Evolutionary conservation across 2,329 filamentous ascomycete species (phyloP).

Genomic region (Fusarium acutatum): DNA sequence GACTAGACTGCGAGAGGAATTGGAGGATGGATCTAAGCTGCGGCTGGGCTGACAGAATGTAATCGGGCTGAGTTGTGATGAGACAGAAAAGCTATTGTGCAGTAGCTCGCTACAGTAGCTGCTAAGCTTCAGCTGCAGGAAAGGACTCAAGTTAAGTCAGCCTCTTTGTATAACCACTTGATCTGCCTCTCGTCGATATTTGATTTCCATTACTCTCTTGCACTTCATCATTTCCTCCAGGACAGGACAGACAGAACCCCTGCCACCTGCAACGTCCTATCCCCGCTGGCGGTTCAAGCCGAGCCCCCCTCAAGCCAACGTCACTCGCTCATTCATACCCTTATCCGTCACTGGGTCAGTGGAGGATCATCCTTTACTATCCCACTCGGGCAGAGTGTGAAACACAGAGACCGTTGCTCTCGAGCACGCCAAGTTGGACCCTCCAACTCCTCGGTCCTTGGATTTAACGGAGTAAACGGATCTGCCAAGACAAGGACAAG

Average conservation of each 20-base stretch:
- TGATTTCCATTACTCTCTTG: conserved; percentile 6
- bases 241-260: not conserved
- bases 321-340: conserved; percentile 22
- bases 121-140: not conserved
- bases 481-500: conserved; percentile 14
- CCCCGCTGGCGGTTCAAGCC: conserved; percentile 23
- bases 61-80: conserved; percentile 21
- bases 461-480: conserved; percentile 7
- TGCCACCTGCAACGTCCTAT: not conserved
- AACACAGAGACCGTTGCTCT: conserved; percentile 22
- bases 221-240: conserved; percentile 3
- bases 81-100: not conserved
- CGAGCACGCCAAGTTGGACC: conserved; percentile 3
- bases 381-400: conserved; percentile 19
- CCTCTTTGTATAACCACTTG: conserved; percentile 3
- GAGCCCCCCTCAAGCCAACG: conserved; percentile 28
- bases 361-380: conserved; percentile 19
- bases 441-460: conserved; percentile 14
- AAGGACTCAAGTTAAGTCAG: not conserved
- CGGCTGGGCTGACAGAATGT: conserved; percentile 31
- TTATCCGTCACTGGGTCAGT: conserved; percentile 24
- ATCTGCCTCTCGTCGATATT: not conserved
- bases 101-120: not conserved
- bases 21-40: conserved; percentile 22
- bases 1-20: conserved; percentile 25